Base-by-base conservation (phyloP, 768 basidiomycete genomes). In the Mycena kentingensis region DNA sequence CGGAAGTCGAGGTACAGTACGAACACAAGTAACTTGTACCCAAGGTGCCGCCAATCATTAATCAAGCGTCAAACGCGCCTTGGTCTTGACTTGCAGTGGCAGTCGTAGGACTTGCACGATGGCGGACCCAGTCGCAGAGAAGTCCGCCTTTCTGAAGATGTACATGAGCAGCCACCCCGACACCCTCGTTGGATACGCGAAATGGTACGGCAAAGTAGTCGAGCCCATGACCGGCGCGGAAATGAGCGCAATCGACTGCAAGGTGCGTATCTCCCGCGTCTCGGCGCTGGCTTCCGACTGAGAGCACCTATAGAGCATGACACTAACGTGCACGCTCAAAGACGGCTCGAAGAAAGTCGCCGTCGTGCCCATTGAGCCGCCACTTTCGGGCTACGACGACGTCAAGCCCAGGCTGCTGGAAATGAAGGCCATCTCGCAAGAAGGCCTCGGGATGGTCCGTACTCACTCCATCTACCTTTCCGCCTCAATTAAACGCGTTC, bases 141-240 rank as follows among this genome's bases (percentile, higher is more conserved):
- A 86, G 61, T 89, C 89, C 22, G 74, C 73, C 1, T 93, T 90
- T 65, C 75, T 93, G 42, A 80, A 81, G 66, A 87, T 83, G 81
- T 93, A 92, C 74, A 93, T 92, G 90, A 84, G 80, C 26, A 83
- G 74, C 55, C 91, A 92, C 63, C 87, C 88, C 0, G 90, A 92
- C 65, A 92, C 90, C 1, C 73, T 93, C 58, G 88, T 93, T 28
- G 88, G 86, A 3, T 93, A 91, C 60, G 88, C 87, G 37, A 88
- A 85, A 60, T 81, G 87, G 77, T 89, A 77, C 61, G 88, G 86
- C 8, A 83, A 85, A 59, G 77, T 90, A 11, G 61, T 72, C 12
- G 76, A 78, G 19, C 72, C 72, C 28, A 78, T 90, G 15, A 67
- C 67, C 3, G 77, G 78, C 18, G 89, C 88, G 10, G 75, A 83